Base-by-base conservation (phyloP, 2,329 filamentous ascomycete genomes). In the Didymella glomerata region DNA sequence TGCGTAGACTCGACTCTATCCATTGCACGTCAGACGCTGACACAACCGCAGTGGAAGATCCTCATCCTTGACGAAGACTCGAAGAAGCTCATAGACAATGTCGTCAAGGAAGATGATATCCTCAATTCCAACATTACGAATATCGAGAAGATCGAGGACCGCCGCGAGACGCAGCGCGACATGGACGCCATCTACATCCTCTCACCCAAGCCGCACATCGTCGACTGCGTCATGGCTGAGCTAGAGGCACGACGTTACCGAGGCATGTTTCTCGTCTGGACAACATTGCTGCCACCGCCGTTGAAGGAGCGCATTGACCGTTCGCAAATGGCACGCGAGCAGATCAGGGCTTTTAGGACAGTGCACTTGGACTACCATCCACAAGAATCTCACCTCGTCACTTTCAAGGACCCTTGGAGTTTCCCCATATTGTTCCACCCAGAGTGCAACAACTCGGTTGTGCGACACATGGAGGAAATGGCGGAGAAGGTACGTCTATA, bases 151-250 rank as follows among this genome's bases (percentile, higher is more conserved):
- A 96, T 99, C 79, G 93, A 97, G 82, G 88, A 95, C 63, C 88
- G 88, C 70, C 88, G 95, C 74, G 88, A 90, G 47, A 84, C 86
- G 74, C 96, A 97, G 76, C 88, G 89, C 55, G 90, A 92, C 68
- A 97, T 96, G 88, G 95, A 98, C 78, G 95, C 93, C 70, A 88
- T 99, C 66, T 99, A 98, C 80, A 83, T 99, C 61, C 85, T 99
- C 57, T 90, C 93, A 0, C 91, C 95, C 9, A 86, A 91, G 70
- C 84, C 92, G 7, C 91, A 97, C 76, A 92, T 97, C 63, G 90
- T 98, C 70, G 94, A 98, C 71, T 97, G 93, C 75, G 83, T 99
- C 46, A 88, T 98, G 80, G 92, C 93, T 72, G 95, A 99, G 77
- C 90, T 98, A 62, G 92, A 96, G 72, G 87, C 89, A 69, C 86